Evolutionary conservation across 768 basidiomycete species (phyloP).

Genomic region (Lactifluus pinguis): DNA sequence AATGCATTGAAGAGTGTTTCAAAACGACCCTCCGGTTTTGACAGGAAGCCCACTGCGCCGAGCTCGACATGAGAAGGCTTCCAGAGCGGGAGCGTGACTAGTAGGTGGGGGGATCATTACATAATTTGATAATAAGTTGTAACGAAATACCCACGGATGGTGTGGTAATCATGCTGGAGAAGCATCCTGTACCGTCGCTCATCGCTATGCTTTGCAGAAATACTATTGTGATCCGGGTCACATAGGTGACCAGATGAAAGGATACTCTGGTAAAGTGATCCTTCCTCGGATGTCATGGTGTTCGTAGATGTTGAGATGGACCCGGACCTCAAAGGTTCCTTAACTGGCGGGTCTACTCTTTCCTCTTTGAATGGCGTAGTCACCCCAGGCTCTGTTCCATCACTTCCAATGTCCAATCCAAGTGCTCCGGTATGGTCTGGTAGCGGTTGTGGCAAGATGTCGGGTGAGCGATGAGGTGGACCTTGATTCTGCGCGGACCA

Average conservation of each 20-base stretch:
- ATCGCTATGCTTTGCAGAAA: slow-evolving; percentile 36
- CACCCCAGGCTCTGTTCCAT: background rate
- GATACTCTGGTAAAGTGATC: background rate
- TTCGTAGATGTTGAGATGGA: background rate
- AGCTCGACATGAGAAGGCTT: slow-evolving; percentile 50
- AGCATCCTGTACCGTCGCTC: slow-evolving; percentile 64
- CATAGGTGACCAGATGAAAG: slow-evolving; percentile 30
- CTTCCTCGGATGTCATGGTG: slow-evolving; percentile 1
- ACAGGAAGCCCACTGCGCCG: slow-evolving; percentile 70
- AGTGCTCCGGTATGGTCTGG: slow-evolving; percentile 9
- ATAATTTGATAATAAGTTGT: background rate
- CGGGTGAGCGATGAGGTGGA: slow-evolving; percentile 22
- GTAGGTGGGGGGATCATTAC: background rate
- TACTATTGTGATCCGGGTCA: slow-evolving; percentile 31
- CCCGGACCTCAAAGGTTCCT: background rate
- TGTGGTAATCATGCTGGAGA: slow-evolving; percentile 59
- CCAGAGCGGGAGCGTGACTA: slow-evolving; percentile 54
- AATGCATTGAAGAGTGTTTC: slow-evolving; percentile 65
- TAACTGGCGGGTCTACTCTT: background rate
- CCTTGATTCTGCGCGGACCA: slow-evolving; percentile 8
- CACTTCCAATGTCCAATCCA: background rate
- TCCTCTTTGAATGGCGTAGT: background rate
- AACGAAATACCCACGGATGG: slow-evolving; percentile 40
- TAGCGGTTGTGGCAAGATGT: slow-evolving; percentile 21
- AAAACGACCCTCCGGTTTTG: slow-evolving; percentile 59